Conservation (phyloP, 2,329 filamentous ascomycete species). For the Herpomyces periplanetae region DNA sequence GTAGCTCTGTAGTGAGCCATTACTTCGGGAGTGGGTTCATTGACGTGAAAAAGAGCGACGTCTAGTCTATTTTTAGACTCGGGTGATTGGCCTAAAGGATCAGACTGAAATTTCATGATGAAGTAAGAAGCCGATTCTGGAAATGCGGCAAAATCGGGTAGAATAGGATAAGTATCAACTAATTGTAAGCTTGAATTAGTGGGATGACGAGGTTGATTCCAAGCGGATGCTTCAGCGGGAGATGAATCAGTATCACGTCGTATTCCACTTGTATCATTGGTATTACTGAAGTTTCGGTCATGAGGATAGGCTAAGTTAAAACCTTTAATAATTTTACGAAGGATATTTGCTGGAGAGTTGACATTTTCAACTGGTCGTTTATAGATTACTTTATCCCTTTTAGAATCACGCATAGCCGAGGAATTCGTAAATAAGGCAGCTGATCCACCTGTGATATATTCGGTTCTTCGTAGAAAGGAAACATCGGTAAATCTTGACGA, state of each 20-base stretch:
- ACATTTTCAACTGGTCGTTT: constrained; percentile 7
- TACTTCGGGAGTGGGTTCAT: constrained; percentile 14
- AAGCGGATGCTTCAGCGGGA: constrained; percentile 16
- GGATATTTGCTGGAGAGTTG: constrained; percentile 15
- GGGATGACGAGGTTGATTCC: constrained; percentile 18
- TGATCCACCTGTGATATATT: constrained; percentile 34
- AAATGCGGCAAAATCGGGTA: constrained; percentile 19
- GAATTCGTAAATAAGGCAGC: constrained; percentile 7
- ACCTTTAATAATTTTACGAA: constrained; percentile 18
- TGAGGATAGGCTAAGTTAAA: constrained; percentile 23
- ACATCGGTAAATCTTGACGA: constrained; percentile 35
- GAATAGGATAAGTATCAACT: constrained; percentile 17
- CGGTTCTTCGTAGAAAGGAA: constrained; percentile 73
- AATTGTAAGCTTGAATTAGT: constrained; percentile 16
- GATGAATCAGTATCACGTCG: too few species aligned
- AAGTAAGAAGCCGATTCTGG: constrained; percentile 18
- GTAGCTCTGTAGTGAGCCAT: constrained; percentile 13
- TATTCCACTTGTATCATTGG: too few species aligned
- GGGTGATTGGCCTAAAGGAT: constrained; percentile 12
- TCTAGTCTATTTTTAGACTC: constrained; percentile 18
- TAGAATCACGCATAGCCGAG: constrained; percentile 8
- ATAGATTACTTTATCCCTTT: constrained; percentile 5
- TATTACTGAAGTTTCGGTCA: too few species aligned
- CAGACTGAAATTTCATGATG: constrained; percentile 18
- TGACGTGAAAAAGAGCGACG: constrained; percentile 15